These are phyloP conservation scores for Fusarium buharicum DNA, from an alignment of 2,329 filamentous ascomycete genomes.

Conservation along the genomic window DNA sequence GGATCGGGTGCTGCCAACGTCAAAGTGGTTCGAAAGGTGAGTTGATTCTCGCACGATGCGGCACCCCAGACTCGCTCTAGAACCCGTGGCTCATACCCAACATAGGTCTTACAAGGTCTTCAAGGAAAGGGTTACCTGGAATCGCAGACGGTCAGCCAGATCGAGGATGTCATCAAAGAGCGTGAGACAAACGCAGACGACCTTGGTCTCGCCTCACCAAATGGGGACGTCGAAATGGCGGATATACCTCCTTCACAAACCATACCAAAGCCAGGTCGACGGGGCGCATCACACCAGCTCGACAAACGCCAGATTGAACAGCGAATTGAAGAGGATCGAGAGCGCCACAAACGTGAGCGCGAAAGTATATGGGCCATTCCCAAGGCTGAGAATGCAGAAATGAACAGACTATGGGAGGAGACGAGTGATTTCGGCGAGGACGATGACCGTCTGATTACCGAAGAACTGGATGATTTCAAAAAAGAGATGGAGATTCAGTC, in stretches of 20 bases:
- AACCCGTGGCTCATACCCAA: slow-evolving; percentile 24
- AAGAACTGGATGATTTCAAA: slow-evolving; percentile 70
- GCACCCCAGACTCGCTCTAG: neutral
- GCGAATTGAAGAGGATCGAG: slow-evolving; percentile 94
- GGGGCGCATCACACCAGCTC: slow-evolving; percentile 56
- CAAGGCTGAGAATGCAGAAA: slow-evolving; percentile 71
- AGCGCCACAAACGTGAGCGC: slow-evolving; percentile 89
- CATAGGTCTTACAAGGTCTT: slow-evolving; percentile 73
- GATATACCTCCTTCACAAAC: slow-evolving; percentile 57
- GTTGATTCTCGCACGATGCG: slow-evolving; percentile 35
- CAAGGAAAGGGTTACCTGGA: slow-evolving; percentile 77
- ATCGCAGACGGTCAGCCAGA: slow-evolving; percentile 78
- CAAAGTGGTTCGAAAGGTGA: slow-evolving; percentile 86
- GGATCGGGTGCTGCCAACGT: slow-evolving; percentile 92
- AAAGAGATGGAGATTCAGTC: slow-evolving; percentile 54
- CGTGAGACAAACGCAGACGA: slow-evolving; percentile 74
- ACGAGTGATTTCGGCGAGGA: slow-evolving; percentile 88
- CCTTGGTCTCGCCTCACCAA: slow-evolving; percentile 62
- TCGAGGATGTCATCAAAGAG: slow-evolving; percentile 84
- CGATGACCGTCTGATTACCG: slow-evolving; percentile 78
- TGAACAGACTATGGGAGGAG: slow-evolving; percentile 86
- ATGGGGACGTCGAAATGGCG: slow-evolving; percentile 54
- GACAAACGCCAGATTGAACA: slow-evolving; percentile 94
- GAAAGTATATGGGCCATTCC: slow-evolving; percentile 94
- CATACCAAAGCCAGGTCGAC: slow-evolving; percentile 51